Evolutionary conservation across 331 rosid species (phyloP), one percentile per base, ranked within the genome.

Genomic region (Pyracantha coccinea): DNA sequence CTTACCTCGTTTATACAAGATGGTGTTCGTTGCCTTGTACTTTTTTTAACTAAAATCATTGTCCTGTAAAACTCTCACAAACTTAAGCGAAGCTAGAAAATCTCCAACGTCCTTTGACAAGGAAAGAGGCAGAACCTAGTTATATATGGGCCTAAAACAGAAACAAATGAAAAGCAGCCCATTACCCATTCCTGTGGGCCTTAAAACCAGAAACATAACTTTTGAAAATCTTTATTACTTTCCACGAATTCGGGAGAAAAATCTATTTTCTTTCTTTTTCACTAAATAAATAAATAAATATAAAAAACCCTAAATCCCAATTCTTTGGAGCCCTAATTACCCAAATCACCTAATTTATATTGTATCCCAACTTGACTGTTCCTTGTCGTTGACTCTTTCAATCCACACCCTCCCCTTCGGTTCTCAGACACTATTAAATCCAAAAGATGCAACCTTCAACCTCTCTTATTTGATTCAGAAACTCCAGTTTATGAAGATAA

Each of bases 401-500:
- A 54, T 50, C 5, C 12, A 71, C 29, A 13, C 16, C 32, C 55
- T 35, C 21, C 62, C 24, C 27, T 20, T 35, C 65, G 27, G 1
- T 11, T 13, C 24, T 29, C 68, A 63, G 41, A 63, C 41, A 63
- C 23, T 9, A 38, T 35, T 32, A 2, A 15, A 20, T 61, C 11
- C 66, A 15, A 2, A 62, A 60, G 72, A 38, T 64, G 67, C 57
- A 25, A 72, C 71, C 47, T 41, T 23, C 60, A 53, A 41, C n/a
- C 61, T 63, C 63, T 74, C 57, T 61, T 1, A 38, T 8, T 11
- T 4, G 63, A 21, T 12, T 8, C 67, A 69, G 4, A 41, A 41
- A 41, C 47, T 15, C 47, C 28, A 0, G 71, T 79, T 78, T 70
- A 79, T 83, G 84, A 81, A 29, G 55, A 24, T 38, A 35, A 35